Evolutionary conservation across 164 flowering plant genomes (phyloP).

Genomic region (Akebia trifoliata): DNA sequence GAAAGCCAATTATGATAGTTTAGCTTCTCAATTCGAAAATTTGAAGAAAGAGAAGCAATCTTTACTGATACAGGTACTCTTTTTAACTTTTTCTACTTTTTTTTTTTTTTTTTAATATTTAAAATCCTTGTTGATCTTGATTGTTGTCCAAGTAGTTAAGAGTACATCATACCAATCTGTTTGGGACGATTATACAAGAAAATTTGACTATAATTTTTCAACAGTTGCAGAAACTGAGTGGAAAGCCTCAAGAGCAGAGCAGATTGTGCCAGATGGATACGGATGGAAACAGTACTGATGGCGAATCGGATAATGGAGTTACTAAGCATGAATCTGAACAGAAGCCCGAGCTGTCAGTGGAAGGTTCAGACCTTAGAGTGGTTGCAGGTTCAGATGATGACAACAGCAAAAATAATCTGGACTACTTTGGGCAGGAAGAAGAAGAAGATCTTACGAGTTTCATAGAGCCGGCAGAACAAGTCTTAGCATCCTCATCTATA

Average conservation of each 20-base stretch:
- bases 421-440: slow-evolving; percentile 18
- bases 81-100: neutral
- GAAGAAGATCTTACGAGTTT: slow-evolving; percentile 11
- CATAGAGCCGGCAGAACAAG: slow-evolving; percentile 17
- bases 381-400: slow-evolving; percentile 19
- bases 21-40: slow-evolving; percentile 35
- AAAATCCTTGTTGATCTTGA: neutral
- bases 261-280: slow-evolving; percentile 5
- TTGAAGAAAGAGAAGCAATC: slow-evolving; percentile 52
- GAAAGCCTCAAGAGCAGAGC: slow-evolving; percentile 16
- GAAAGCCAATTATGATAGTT: slow-evolving; percentile 36
- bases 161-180: too few species aligned
- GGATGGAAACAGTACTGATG: slow-evolving; percentile 16
- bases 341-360: slow-evolving; percentile 14
- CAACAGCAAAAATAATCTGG: slow-evolving; percentile 12
- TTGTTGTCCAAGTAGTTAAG: too few species aligned
- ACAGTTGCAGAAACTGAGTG: slow-evolving; percentile 49
- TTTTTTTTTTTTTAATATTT: neutral
- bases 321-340: slow-evolving; percentile 13
- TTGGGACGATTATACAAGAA: too few species aligned
- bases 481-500: slow-evolving; percentile 28
- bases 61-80: slow-evolving; percentile 45
- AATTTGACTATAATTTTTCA: too few species aligned
- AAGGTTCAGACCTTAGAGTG: slow-evolving; percentile 17
- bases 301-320: slow-evolving; percentile 18